Evolutionary conservation across 805 yeast species (phyloP).

Genomic region (Candida andamanensis): DNA sequence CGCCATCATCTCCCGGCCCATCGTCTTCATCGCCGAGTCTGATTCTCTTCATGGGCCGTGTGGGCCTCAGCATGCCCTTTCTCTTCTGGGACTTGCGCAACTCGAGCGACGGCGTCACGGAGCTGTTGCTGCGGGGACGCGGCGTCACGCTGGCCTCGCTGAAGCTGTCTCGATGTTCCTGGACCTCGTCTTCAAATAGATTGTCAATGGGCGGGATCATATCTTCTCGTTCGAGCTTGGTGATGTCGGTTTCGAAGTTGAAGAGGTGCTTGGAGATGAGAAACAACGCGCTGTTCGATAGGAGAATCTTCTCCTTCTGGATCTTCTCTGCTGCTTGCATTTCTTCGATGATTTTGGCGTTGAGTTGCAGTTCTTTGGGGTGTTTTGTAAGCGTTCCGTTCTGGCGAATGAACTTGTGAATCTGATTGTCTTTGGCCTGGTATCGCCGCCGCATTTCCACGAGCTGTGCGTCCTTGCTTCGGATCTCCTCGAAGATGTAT

Average conservation of each 20-base stretch:
- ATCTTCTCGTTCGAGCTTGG: slow-evolving; percentile 76
- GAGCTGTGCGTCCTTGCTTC: slow-evolving; percentile 59
- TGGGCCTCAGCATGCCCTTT: slow-evolving; percentile 16
- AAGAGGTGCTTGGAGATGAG: slow-evolving; percentile 69
- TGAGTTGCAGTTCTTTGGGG: slow-evolving; percentile 71
- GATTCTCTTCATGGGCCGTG: slow-evolving; percentile 17
- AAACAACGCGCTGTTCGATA: slow-evolving; percentile 82
- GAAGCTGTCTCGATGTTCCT: slow-evolving; percentile 11
- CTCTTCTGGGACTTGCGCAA: slow-evolving; percentile 22
- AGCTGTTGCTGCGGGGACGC: slow-evolving; percentile 23
- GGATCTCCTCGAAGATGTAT: slow-evolving; percentile 73
- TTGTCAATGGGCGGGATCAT: slow-evolving; percentile 54
- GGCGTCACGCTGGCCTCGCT: slow-evolving; percentile 24
- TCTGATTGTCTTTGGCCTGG: slow-evolving; percentile 66
- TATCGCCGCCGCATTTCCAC: slow-evolving; percentile 63
- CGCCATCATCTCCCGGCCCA: slow-evolving; percentile 39
- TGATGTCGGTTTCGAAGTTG: slow-evolving; percentile 70
- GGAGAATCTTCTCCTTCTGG: slow-evolving; percentile 72
- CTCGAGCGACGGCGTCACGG: slow-evolving; percentile 13
- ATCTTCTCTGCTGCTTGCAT: slow-evolving; percentile 52
- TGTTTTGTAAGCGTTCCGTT: slow-evolving; percentile 77
- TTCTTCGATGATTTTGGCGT: slow-evolving; percentile 64
- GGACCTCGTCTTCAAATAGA: slow-evolving; percentile 14
- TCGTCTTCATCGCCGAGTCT: slow-evolving; percentile 19
- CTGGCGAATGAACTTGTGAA: slow-evolving; percentile 77